Evolutionary conservation across 1,284 basidiomycete genomes (phyloP).

Genomic region (Papiliotrema fonsecae): DNA sequence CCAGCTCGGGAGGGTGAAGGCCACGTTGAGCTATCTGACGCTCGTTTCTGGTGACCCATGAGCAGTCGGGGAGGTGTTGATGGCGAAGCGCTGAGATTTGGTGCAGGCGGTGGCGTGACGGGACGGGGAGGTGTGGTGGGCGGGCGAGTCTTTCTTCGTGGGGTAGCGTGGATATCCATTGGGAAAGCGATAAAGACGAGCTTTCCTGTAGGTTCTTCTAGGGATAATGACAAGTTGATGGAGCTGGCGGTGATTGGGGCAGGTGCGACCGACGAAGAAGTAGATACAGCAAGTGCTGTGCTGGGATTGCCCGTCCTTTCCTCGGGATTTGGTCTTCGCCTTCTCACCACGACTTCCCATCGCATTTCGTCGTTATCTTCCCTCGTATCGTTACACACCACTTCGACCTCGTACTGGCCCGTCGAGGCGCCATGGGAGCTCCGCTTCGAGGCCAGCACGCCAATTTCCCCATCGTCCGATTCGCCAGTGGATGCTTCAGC

Average conservation of each 20-base stretch:
- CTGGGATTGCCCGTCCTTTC: not conserved
- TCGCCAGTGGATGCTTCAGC: slow-evolving; percentile 1
- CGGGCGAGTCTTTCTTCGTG: not conserved
- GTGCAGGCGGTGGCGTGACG: slow-evolving; percentile 2
- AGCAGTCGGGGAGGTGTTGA: slow-evolving; percentile 1
- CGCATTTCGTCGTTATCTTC: slow-evolving; percentile 21
- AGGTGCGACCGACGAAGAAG: slow-evolving; percentile 2
- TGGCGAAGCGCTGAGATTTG: slow-evolving; percentile 1
- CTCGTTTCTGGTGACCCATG: slow-evolving; percentile 2
- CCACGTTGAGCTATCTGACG: slow-evolving; percentile 1
- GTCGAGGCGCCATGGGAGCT: not conserved
- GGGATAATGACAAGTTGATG: slow-evolving; percentile 37
- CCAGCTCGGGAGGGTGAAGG: slow-evolving; percentile 4
- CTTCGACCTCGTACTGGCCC: slow-evolving; percentile 27
- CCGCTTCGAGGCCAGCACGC: not conserved
- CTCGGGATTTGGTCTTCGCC: not conserved
- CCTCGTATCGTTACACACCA: slow-evolving; percentile 18
- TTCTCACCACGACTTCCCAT: slow-evolving; percentile 35
- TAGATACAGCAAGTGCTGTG: slow-evolving; percentile 13
- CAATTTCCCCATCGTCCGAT: slow-evolving; percentile 6
- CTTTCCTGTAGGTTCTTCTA: slow-evolving; percentile 35
- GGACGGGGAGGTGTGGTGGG: not conserved
- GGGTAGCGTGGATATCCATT: slow-evolving; percentile 27
- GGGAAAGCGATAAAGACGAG: slow-evolving; percentile 39
- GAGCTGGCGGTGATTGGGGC: slow-evolving; percentile 21